Conservation (phyloP, 192 early-diverging fungal genomes). For the Coemansia sp. region DNA sequence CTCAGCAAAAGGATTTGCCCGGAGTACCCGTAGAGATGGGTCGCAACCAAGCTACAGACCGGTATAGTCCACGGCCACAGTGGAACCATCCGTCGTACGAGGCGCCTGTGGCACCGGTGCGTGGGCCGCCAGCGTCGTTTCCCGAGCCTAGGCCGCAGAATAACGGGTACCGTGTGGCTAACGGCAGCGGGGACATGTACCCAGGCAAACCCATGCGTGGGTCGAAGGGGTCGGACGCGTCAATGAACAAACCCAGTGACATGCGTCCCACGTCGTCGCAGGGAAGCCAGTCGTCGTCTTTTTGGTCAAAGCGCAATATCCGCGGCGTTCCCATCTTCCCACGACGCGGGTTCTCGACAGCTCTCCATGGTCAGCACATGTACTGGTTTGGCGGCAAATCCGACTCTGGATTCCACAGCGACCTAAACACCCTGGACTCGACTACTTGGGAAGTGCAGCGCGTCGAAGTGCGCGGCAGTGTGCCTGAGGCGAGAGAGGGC, state of each 20-base stretch:
- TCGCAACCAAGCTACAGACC: background rate
- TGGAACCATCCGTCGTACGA: conserved; percentile 12
- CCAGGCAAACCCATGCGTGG: background rate
- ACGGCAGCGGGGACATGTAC: conserved; percentile 12
- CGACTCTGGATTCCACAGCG: conserved; percentile 39
- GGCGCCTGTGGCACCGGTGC: conserved; percentile 2
- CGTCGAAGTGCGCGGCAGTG: conserved; percentile 29
- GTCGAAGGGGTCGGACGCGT: conserved; percentile 1
- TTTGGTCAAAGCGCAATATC: conserved; percentile 45
- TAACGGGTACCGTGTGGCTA: conserved; percentile 8
- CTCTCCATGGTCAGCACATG: conserved; percentile 41
- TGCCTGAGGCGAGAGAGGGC: conserved; percentile 50
- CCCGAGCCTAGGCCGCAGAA: conserved; percentile 27
- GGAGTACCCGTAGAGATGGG: background rate
- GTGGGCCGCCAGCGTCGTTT: conserved; percentile 20
- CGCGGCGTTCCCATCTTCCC: conserved; percentile 44
- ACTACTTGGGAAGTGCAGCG: conserved; percentile 39
- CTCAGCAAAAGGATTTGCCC: conserved; percentile 10
- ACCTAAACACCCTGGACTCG: conserved; percentile 49
- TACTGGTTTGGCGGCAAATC: conserved; percentile 57
- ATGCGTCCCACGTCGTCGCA: background rate
- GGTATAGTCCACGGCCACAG: conserved; percentile 7
- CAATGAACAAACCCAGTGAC: background rate
- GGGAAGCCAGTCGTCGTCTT: conserved; percentile 22
- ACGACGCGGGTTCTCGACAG: conserved; percentile 53